Conservation (phyloP, 495 filamentous ascomycete genomes). For the Penicillium diatomitis region DNA sequence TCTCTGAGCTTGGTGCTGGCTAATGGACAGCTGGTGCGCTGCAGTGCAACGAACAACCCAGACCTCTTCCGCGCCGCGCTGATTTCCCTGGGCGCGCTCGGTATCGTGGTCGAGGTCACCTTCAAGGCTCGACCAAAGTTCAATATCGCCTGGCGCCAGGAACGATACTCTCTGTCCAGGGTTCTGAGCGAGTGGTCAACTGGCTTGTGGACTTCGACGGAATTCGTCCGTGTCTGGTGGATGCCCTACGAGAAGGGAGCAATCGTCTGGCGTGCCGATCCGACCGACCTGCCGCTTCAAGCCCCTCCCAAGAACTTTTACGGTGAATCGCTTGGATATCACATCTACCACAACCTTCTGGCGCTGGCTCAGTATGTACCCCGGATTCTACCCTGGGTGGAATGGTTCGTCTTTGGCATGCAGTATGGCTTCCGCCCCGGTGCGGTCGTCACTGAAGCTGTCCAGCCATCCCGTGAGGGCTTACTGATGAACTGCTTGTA, state of each 20-base stretch:
- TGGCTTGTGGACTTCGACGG: constrained; percentile 69
- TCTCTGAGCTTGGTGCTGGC: constrained; percentile 72
- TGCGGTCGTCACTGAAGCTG: constrained; percentile 54
- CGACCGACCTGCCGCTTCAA: constrained; percentile 48
- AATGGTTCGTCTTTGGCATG: constrained; percentile 92
- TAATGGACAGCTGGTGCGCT: constrained; percentile 66
- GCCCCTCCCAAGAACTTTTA: constrained; percentile 58
- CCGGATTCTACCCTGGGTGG: constrained; percentile 69
- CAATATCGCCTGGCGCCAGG: constrained; percentile 78
- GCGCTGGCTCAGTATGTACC: constrained; percentile 71
- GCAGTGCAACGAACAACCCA: constrained; percentile 59
- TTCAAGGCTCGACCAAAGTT: constrained; percentile 69
- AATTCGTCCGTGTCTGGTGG: constrained; percentile 97
- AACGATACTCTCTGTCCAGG: constrained; percentile 54
- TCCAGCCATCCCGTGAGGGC: constrained; percentile 71
- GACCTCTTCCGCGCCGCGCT: constrained; percentile 84
- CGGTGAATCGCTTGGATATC: constrained; percentile 69
- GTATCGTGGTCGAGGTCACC: constrained; percentile 82
- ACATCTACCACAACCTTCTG: constrained; percentile 82
- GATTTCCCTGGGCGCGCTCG: constrained; percentile 79
- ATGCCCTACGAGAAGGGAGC: constrained; percentile 80
- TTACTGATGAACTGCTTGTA: constrained; percentile 95
- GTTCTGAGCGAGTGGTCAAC: constrained; percentile 66
- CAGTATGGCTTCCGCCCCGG: constrained; percentile 77
- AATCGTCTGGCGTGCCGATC: constrained; percentile 79